Percentiles rank a stretch among this genome's conserved stretches.
These are phyloP conservation scores for Verticillium zaregamsianum DNA, from an alignment of 2,329 filamentous ascomycete genomes.

Conservation along the genomic window DNA sequence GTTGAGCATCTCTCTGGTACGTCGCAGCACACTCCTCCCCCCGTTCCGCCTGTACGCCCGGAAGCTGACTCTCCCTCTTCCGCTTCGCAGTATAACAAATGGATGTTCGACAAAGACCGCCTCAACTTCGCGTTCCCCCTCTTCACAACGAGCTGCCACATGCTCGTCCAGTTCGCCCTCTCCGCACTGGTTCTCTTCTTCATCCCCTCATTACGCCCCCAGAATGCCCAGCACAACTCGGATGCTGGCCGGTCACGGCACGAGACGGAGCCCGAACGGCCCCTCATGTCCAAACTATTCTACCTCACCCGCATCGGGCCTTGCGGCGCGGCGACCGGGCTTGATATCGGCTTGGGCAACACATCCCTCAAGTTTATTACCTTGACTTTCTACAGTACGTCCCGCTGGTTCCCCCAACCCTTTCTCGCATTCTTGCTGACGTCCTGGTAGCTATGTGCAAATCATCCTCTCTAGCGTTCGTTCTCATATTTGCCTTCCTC, in stretches of 20 bases:
- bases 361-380: conserved; percentile 95
- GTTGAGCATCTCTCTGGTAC: conserved; percentile 83
- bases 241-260: conserved; percentile 47
- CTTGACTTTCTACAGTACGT: conserved; percentile 87
- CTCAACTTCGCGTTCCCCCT: conserved; percentile 92
- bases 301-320: conserved; percentile 89
- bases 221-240: conserved; percentile 36
- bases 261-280: conserved; percentile 48
- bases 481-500: conserved; percentile 89
- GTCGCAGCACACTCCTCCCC: not conserved
- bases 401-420: not conserved
- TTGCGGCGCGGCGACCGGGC: conserved; percentile 85
- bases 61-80: conserved; percentile 20
- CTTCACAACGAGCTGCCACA: conserved; percentile 92
- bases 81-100: conserved; percentile 85
- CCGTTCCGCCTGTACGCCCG: not conserved
- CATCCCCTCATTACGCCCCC: conserved; percentile 76
- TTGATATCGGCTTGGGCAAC: conserved; percentile 95
- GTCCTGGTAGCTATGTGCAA: conserved; percentile 80
- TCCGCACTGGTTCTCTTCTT: conserved; percentile 74
- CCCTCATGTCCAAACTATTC: conserved; percentile 83
- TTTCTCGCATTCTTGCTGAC: conserved; percentile 16
- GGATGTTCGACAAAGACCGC: conserved; percentile 90
- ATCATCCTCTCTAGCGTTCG: conserved; percentile 91
- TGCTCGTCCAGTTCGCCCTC: conserved; percentile 88